Base-by-base conservation (phyloP, 306 rosid species). In the Glycine latifolia region DNA sequence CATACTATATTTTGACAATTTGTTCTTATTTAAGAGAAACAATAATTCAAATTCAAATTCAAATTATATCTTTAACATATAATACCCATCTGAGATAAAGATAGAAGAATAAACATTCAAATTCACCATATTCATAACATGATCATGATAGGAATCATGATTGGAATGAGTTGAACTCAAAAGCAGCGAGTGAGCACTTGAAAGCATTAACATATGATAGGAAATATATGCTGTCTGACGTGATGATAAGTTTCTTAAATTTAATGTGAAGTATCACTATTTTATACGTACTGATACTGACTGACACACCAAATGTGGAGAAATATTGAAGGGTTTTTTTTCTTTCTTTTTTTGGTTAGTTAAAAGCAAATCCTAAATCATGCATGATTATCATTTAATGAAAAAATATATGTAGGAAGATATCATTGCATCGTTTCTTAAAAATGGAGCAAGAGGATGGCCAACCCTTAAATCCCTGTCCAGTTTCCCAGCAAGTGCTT, bases 381-480 rank as follows among this genome's bases (percentile, higher is more conserved):
- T 60, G 59, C 46, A 49, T 10, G 26, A 60, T 41, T 55, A 43
- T 26, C 15, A 60, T 65, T 56, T 54, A 7, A 59, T 59, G 11
- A 59, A 59, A 16, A 41, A 4, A 41, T 41, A 41, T 5, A 41
- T 41, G 7, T 41, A 50, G 77, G 73, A 58, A 82, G 65, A 15
- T 54, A 7, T 50, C 41, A 43, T 66, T 71, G 79, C 72, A 49
- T 35, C 33, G 14, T 75, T 55, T 5, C 5, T 60, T 39, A 33
- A 71, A 66, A 26, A 61, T 13, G 73, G 44, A 68, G 20, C 1
- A 81, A 52, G 54, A 72, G 10, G n/a, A 49, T 26, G 62, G 58
- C 73, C 48, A 76, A 87, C 92, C 90, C 90, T 87, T 78, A 89
- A 84, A 81, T 87, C 90, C 68, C 61, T 85, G 71, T 85, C 86